phyloP scores from a whole-genome alignment of 768 basidiomycete genomes.

The Lactarius trivialis region DNA sequence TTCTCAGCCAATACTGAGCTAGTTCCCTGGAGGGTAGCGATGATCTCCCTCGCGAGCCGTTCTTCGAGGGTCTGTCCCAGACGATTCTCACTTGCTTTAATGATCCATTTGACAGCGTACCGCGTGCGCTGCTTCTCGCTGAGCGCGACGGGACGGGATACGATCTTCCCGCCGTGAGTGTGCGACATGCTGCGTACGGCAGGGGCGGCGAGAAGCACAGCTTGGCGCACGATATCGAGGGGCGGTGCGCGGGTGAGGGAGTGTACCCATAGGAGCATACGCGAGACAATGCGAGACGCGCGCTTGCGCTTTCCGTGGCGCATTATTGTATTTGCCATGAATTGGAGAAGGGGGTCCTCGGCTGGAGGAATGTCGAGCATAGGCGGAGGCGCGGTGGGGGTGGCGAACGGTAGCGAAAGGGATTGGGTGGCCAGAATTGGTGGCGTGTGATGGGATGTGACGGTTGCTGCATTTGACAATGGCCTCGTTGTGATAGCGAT shows the following conservation, averaged over 20 bases:
- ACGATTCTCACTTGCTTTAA: conserved; percentile 52
- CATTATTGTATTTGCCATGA: conserved; percentile 58
- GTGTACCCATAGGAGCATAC: conserved; percentile 67
- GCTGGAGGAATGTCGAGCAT: conserved; percentile 57
- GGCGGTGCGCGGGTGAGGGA: conserved; percentile 72
- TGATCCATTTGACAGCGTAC: conserved; percentile 64
- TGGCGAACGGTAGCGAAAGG: neutral
- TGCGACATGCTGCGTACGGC: conserved; percentile 56
- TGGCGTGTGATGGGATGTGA: neutral
- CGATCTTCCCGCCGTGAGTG: conserved; percentile 58
- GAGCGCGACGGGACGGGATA: conserved; percentile 61
- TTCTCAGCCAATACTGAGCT: conserved; percentile 56
- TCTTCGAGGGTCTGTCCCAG: conserved; percentile 55
- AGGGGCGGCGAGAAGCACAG: conserved; percentile 63
- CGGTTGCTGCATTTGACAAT: conserved; percentile 9
- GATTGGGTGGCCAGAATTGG: neutral
- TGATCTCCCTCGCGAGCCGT: conserved; percentile 72
- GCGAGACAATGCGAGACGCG: conserved; percentile 48
- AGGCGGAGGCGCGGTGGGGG: conserved; percentile 6
- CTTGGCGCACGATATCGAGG: conserved; percentile 69
- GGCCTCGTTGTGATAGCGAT: conserved; percentile 8
- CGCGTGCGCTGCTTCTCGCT: conserved; percentile 74
- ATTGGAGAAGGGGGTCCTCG: conserved; percentile 66
- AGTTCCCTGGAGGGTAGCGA: conserved; percentile 60
- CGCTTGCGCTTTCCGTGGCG: conserved; percentile 56